Evolutionary conservation across 2,329 filamentous ascomycete species (phyloP).

Genomic region (Dryadomyces quercus-mongolicae): DNA sequence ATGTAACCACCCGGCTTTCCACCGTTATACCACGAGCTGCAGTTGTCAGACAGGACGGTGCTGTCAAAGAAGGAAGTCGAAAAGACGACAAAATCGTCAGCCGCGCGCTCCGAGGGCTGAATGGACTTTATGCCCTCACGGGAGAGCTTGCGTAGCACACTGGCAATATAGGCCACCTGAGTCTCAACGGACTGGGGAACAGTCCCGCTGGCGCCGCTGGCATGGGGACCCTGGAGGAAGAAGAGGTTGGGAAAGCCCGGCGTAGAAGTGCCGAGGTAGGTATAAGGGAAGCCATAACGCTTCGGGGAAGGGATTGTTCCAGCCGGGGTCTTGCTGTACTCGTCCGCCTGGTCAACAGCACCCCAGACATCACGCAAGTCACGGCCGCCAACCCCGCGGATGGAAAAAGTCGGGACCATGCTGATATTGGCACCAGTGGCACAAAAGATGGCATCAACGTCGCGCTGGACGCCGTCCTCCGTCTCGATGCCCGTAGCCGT

Average conservation of each 20-base stretch:
- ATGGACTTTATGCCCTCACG: conserved; percentile 30
- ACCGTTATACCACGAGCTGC: conserved; percentile 19
- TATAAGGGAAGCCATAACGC: conserved; percentile 49
- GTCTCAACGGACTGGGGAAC: conserved; percentile 12
- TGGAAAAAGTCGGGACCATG: conserved; percentile 46
- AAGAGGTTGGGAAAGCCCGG: conserved; percentile 20
- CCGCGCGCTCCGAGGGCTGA: neutral
- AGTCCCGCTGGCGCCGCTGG: conserved; percentile 8
- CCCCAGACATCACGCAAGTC: conserved; percentile 46
- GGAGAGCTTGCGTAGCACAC: conserved; percentile 35
- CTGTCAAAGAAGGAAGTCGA: conserved; percentile 18
- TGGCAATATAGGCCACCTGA: conserved; percentile 27
- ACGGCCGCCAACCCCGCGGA: conserved; percentile 39
- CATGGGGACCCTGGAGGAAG: conserved; percentile 16
- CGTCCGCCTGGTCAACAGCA: neutral
- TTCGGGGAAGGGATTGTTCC: neutral
- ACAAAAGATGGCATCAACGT: conserved; percentile 55
- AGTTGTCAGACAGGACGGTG: conserved; percentile 19
- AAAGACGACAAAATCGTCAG: conserved; percentile 18
- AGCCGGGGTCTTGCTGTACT: neutral
- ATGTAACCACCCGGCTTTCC: conserved; percentile 17
- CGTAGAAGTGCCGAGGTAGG: conserved; percentile 16
- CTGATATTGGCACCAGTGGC: conserved; percentile 55
- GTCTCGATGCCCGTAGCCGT: conserved; percentile 49
- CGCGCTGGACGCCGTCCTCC: conserved; percentile 38